Conservation (phyloP, 2,329 filamentous ascomycete genomes). For the Dactylonectria macrodidyma region DNA sequence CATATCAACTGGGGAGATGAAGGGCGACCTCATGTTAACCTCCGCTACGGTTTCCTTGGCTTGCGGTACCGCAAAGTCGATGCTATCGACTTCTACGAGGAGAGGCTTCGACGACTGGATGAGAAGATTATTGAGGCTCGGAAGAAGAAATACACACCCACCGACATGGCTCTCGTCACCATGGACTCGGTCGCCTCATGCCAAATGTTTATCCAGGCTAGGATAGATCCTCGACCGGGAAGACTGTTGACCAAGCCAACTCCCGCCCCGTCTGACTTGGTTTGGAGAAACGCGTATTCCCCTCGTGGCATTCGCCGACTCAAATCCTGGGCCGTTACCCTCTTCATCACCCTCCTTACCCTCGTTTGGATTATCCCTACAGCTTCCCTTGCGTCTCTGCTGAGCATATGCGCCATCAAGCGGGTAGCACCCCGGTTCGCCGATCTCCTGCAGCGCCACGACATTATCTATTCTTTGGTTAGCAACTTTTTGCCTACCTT, state of each 20-base stretch:
- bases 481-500: conserved; percentile 91
- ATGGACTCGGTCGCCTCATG: conserved; percentile 95
- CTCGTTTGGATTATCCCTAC: conserved; percentile 91
- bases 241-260: conserved; percentile 88
- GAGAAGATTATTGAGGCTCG: conserved; percentile 80
- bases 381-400: conserved; percentile 81
- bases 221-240: conserved; percentile 90
- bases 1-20: conserved; percentile 56
- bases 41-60: conserved; percentile 85
- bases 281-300: conserved; percentile 95
- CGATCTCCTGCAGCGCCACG: conserved; percentile 76
- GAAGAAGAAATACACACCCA: conserved; percentile 82
- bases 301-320: conserved; percentile 80
- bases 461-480: conserved; percentile 81
- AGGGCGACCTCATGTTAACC: conserved; percentile 75
- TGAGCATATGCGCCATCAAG: conserved; percentile 86
- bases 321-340: conserved; percentile 86
- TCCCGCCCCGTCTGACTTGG: conserved; percentile 90
- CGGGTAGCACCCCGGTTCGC: conserved; percentile 81
- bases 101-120: conserved; percentile 84
- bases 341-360: conserved; percentile 86
- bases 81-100: conserved; percentile 94
- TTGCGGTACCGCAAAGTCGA: conserved; percentile 83
- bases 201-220: conserved; percentile 96
- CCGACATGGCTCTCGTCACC: conserved; percentile 92